A percentile compares a stretch with the other conserved stretches of the same genome.
Conservation (phyloP, 2,329 filamentous ascomycete genomes). For the Massarina eburnea region DNA sequence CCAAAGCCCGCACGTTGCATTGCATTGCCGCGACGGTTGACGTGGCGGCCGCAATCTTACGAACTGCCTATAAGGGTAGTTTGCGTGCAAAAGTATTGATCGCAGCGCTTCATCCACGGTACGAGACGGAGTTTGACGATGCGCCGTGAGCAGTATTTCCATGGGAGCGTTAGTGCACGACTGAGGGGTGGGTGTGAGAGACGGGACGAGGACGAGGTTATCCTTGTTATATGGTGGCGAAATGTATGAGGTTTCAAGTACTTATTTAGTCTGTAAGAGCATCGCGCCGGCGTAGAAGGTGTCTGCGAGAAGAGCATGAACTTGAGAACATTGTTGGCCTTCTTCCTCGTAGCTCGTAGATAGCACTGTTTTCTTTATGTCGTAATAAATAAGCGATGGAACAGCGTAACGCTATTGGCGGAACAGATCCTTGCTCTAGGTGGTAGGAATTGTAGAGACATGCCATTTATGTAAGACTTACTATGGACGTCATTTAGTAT, state of each 20-base stretch:
- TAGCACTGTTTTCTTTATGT: too few relatives aligned
- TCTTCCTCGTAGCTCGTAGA: too few relatives aligned
- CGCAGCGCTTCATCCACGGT: conserved; percentile 24
- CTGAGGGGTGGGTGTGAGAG: not conserved
- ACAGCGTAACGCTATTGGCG: too few relatives aligned
- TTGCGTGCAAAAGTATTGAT: conserved; percentile 17
- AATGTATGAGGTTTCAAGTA: not conserved
- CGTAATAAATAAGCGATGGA: too few relatives aligned
- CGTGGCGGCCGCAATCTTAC: conserved; percentile 6
- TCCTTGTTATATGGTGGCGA: not conserved
- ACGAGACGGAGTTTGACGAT: conserved; percentile 9
- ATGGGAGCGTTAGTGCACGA: conserved; percentile 4
- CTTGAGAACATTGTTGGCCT: too few relatives aligned
- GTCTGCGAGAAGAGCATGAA: too few relatives aligned
- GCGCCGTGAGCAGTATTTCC: conserved; percentile 3
- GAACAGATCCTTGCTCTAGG: too few relatives aligned
- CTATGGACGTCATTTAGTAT: too few relatives aligned
- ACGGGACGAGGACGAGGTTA: not conserved
- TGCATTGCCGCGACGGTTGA: conserved; percentile 3
- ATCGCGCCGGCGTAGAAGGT: too few relatives aligned
- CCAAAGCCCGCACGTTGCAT: not conserved
- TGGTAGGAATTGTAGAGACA: too few relatives aligned
- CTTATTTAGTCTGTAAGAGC: too few relatives aligned
- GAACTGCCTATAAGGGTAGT: conserved; percentile 13
- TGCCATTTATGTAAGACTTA: too few relatives aligned